phyloP scores from a whole-genome alignment of 805 yeast species.

The Candida qinlingensis region DNA sequence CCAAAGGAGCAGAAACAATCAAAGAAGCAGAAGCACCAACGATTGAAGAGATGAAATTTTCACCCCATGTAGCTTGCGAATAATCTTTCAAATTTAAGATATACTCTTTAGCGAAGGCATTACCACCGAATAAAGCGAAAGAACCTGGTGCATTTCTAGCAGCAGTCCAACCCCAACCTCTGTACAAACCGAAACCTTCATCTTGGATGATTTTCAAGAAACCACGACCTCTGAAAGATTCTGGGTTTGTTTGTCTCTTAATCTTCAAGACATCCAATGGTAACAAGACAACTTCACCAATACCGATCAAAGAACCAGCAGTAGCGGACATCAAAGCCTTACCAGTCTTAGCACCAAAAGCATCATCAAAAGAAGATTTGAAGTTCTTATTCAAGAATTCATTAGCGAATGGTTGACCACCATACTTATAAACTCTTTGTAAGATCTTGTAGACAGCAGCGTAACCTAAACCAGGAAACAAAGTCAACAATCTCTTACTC shows the following conservation, averaged over 20 bases:
- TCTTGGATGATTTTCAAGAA: conserved; percentile 79
- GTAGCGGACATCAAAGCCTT: conserved; percentile 96
- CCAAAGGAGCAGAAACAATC: conserved; percentile 95
- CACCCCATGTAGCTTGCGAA: conserved; percentile 87
- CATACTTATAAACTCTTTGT: conserved; percentile 97
- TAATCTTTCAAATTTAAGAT: conserved; percentile 82
- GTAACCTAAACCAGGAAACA: conserved; percentile 97
- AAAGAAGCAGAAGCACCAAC: conserved; percentile 96
- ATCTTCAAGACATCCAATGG: conserved; percentile 96
- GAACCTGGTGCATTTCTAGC: conserved; percentile 99
- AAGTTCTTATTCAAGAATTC: conserved; percentile 80
- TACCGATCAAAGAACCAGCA: conserved; percentile 96
- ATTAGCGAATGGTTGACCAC: conserved; percentile 98
- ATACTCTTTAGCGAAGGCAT: conserved; percentile 97
- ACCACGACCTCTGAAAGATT: conserved; percentile 97
- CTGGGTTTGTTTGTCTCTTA: conserved; percentile 99
- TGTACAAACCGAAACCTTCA: conserved; percentile 89
- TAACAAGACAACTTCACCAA: conserved; percentile 92
- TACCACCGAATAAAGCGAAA: conserved; percentile 96
- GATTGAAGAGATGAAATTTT: conserved; percentile 91
- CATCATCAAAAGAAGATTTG: conserved; percentile 60
- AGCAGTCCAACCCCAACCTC: conserved; percentile 99
- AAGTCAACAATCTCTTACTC: conserved; percentile 66
- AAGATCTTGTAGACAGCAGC: conserved; percentile 96
- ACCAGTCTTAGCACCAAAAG: conserved; percentile 91